Evolutionary conservation across 176 grass and related monocot species (phyloP).

Genomic region (Puccinellia tenuiflora): DNA sequence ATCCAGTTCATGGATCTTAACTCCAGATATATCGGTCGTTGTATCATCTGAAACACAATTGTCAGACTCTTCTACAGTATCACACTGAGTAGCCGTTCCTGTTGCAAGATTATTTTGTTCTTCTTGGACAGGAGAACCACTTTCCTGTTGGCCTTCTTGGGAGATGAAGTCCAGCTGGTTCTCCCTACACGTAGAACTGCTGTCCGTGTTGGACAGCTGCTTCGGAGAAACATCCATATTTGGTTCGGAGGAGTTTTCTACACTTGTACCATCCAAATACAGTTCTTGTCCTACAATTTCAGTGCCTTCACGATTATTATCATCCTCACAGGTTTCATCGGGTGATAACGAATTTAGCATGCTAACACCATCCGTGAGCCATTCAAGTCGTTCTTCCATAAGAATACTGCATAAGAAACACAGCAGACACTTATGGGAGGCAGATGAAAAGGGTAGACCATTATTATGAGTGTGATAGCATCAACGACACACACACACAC

Average conservation of each 20-base stretch:
- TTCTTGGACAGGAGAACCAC: constrained; percentile 22
- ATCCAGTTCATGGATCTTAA: constrained; percentile 4
- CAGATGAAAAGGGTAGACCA: constrained; percentile 15
- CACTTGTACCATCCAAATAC: constrained; percentile 24
- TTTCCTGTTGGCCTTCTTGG: constrained; percentile 20
- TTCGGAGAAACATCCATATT: constrained; percentile 33
- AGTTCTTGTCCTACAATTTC: constrained; percentile 35
- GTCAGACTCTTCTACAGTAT: constrained; percentile 6
- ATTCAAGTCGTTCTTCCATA: constrained; percentile 90
- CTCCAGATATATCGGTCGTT: constrained; percentile 25
- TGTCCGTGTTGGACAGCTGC: constrained; percentile 28
- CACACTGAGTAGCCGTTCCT: constrained; percentile 13
- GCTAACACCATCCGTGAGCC: constrained; percentile 75
- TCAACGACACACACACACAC: not conserved
- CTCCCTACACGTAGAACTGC: constrained; percentile 23
- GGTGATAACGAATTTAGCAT: constrained; percentile 71
- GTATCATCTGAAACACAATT: constrained; percentile 30
- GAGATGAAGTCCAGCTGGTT: constrained; percentile 29
- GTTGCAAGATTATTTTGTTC: constrained; percentile 11
- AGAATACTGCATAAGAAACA: constrained; percentile 58
- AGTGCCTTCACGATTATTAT: constrained; percentile 33
- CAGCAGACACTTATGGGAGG: constrained; percentile 14
- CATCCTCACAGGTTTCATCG: constrained; percentile 54
- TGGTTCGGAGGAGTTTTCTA: constrained; percentile 39
- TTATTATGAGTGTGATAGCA: constrained; percentile 2